Evolutionary conservation across 2,329 filamentous ascomycete genomes (phyloP), one percentile per base, ranked within the genome.

Genomic region (Blumeria graminis): DNA sequence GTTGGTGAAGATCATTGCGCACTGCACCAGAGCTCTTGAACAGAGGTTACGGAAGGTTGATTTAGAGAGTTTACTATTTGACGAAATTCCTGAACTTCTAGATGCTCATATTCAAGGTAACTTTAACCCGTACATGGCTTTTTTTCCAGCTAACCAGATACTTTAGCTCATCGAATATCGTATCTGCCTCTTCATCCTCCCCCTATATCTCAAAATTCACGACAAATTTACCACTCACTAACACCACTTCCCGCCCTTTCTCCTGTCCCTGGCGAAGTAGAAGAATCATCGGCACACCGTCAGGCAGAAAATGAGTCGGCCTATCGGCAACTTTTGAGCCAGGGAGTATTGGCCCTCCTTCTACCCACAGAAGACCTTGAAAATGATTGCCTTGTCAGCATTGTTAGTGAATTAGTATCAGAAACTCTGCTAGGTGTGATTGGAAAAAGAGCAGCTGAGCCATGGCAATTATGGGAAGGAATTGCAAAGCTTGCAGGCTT

Each of bases 291-390:
- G 32, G 69, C 73, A 32, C 67, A 73, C 58, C 72, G 77, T 57
- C 88, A 94, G 70, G 72, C 73, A 57, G 77, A 83, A 59, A 90
- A 88, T 64, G 92, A 96, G 71, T 75, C 76, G 32, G 74, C 79
- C 50, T 96, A 95, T 72, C 84, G 90, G 62, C 86, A 94, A 65
- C 72, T 96, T 57, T 74, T 96, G n/a, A 82, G 89, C 14, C 81
- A 89, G 65, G 86, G 83, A 34, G 75, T 88, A 39, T 72, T 98
- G 59, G 82, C 86, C 28, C 74, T 94, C 55, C 76, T 98, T 14
- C 75, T 98, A 18, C 92, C 92, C 9, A 92, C 88, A 14, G 90
- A 96, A 65, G 90, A 96, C 67, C 73, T 96, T 41, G 81, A 90
- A 64, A 96, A 94, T 67, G 79, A 79, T 56, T 94, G 86, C 67